Base-by-base conservation (phyloP, 352 stramenopile species). In the Phytophthora cactorum region DNA sequence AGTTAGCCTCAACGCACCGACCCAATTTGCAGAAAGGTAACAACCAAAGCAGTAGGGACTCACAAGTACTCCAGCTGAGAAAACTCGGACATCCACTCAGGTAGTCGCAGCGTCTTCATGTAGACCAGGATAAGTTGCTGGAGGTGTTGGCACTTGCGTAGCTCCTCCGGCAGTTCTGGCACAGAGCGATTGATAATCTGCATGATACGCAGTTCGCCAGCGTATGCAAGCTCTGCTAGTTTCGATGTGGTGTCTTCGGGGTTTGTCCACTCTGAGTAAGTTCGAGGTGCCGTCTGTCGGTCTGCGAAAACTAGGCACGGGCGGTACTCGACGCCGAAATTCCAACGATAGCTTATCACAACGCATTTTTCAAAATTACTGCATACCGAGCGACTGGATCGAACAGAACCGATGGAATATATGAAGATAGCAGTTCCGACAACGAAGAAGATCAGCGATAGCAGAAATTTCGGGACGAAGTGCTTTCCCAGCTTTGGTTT, bases 111-210 rank as follows among this genome's bases (percentile, higher is more conserved):
- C 0, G 65, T 80, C 29, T 82, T 78, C 5, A 72, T 77, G 57
- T 80, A 77, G 0, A 82, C 50, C 10, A 80, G 50, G 43, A 80
- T 78, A 8, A 77, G 54, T 34, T 77, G 69, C 27, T 73, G 54
- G 2, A 86, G 65, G 6, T 84, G 36, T 10, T 63, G 58, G 46
- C 77, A 86, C 0, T 64, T 62, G 15, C 59, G 55, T 22, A 88
- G 64, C 12, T 67, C 47, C 4, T 74, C 70, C 5, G 41, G 41
- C 12, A n/a, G 36, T 11, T 43, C 36, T n/a, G 41, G 57, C 0
- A 88, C 22, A 17, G 66, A 66, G 3, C 58, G 72, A 28, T 88
- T 88, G 25, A 84, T 74, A 32, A 88, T 71, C 51, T 84, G 73
- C 12, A 88, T 57, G 12, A 74, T 75, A 11, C 70, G 72, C 2